phyloP scores from a whole-genome alignment of 257 asterid species.

The Salvia rosmarinus region DNA sequence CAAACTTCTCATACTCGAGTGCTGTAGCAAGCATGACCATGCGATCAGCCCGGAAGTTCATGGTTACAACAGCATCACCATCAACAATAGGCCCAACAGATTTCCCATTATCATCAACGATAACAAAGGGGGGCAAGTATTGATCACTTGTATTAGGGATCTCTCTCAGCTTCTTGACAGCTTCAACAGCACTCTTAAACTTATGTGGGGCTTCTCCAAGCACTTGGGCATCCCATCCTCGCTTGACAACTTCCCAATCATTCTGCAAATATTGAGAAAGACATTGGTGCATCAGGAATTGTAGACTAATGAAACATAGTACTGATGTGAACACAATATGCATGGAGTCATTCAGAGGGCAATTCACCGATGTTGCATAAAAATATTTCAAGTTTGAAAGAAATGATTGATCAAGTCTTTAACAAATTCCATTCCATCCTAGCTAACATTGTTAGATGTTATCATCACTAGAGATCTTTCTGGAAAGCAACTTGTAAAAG shows the following conservation, averaged over 20 bases:
- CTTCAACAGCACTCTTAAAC: constrained; percentile 73
- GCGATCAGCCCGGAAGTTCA: constrained; percentile 97
- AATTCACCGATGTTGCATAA: neutral
- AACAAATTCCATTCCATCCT: too few species aligned
- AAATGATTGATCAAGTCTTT: neutral
- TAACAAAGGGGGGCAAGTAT: constrained; percentile 87
- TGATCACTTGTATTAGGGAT: constrained; percentile 70
- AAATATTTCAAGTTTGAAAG: neutral
- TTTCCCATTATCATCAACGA: constrained; percentile 81
- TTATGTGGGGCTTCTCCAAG: constrained; percentile 96
- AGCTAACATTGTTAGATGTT: neutral
- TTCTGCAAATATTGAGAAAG: constrained; percentile 54
- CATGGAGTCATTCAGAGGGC: neutral
- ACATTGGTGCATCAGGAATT: constrained; percentile 14
- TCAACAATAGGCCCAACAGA: constrained; percentile 91
- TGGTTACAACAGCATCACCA: constrained; percentile 95
- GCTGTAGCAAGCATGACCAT: constrained; percentile 94
- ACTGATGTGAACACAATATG: neutral
- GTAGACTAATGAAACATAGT: neutral
- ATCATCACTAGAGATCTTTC: too few species aligned
- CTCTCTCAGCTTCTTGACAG: constrained; percentile 85
- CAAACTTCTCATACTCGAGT: constrained; percentile 79
- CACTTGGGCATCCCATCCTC: constrained; percentile 99
- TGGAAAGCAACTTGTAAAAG: neutral
- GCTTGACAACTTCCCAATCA: constrained; percentile 90